These are phyloP conservation scores for Pleurostoma richardsiae DNA, from an alignment of 2,329 filamentous ascomycete species.

Conservation along the genomic window DNA sequence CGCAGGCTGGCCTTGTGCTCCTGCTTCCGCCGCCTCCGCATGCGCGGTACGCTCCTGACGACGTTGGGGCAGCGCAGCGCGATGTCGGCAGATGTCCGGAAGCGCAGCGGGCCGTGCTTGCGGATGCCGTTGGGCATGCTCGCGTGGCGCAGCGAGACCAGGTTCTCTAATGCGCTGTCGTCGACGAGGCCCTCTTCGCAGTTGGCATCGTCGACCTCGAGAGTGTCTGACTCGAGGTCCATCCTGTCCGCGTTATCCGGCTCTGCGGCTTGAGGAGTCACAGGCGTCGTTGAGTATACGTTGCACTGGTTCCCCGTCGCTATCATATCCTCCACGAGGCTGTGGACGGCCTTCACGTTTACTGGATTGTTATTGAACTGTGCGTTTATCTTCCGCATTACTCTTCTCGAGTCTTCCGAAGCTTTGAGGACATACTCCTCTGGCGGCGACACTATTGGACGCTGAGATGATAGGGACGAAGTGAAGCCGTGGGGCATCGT, in stretches of 20 bases:
- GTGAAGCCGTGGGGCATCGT: not conserved
- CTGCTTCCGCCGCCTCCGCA: constrained; percentile 21
- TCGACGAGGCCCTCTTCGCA: constrained; percentile 8
- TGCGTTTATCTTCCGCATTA: constrained; percentile 7
- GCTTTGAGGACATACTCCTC: not conserved
- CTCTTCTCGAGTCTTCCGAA: constrained; percentile 2
- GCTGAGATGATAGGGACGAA: not conserved
- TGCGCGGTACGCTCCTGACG: constrained; percentile 24
- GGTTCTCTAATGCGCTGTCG: constrained; percentile 8
- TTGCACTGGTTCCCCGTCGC: constrained; percentile 8
- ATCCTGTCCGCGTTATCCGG: constrained; percentile 4
- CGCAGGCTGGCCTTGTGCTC: constrained; percentile 8
- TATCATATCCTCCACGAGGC: constrained; percentile 8
- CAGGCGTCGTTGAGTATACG: constrained; percentile 3
- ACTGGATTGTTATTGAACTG: constrained; percentile 7
- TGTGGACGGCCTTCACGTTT: constrained; percentile 3
- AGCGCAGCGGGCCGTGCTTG: constrained; percentile 16
- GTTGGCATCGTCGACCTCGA: constrained; percentile 15
- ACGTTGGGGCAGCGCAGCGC: constrained; percentile 24
- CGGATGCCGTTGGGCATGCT: constrained; percentile 13
- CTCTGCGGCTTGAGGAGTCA: constrained; percentile 6
- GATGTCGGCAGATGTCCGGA: constrained; percentile 20
- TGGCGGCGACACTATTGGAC: constrained; percentile 3
- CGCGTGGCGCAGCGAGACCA: constrained; percentile 14
- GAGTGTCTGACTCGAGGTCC: constrained; percentile 5